These are phyloP conservation scores for Trypanosoma cruzi DNA, from an alignment of 208 protist genomes.

Conservation along the genomic window DNA sequence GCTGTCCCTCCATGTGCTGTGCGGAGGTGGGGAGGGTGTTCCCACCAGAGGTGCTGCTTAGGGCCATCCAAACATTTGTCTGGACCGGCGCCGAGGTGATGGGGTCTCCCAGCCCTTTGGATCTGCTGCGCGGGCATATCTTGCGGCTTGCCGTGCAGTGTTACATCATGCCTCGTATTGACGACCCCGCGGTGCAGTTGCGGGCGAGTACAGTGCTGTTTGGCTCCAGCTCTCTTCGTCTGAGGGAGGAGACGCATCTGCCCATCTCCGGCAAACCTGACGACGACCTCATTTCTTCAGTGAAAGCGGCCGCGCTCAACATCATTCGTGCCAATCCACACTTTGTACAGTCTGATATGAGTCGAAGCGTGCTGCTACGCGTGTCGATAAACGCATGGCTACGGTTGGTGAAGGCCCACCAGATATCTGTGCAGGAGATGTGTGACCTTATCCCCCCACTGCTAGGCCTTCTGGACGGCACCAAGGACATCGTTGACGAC, in stretches of 20 bases:
- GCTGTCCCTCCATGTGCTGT: conserved; percentile 51
- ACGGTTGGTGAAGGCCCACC: conserved; percentile 46
- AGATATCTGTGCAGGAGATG: conserved; percentile 57
- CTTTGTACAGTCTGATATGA: conserved; percentile 57
- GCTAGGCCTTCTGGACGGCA: conserved; percentile 56
- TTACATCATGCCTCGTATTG: conserved; percentile 48
- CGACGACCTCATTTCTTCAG: conserved; percentile 42
- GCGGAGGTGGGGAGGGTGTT: conserved; percentile 48
- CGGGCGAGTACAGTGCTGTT: conserved; percentile 66
- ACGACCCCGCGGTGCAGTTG: conserved; percentile 52
- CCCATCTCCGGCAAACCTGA: conserved; percentile 51
- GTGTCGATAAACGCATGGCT: conserved; percentile 47
- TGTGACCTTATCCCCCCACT: conserved; percentile 50
- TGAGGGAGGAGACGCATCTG: conserved; percentile 9
- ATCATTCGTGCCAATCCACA: conserved; percentile 67
- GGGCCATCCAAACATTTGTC: conserved; percentile 39
- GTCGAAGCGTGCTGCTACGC: conserved; percentile 51
- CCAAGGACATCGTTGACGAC: conserved; percentile 39
- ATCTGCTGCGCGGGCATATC: conserved; percentile 51
- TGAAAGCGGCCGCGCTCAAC: conserved; percentile 49
- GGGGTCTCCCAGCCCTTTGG: conserved; percentile 33
- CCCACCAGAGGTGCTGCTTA: conserved; percentile 40
- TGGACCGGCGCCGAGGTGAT: conserved; percentile 49
- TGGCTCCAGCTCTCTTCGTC: conserved; percentile 63
- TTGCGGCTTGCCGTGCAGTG: conserved; percentile 65